Conservation (phyloP, 768 basidiomycete species). For the Lactarius quietus region DNA sequence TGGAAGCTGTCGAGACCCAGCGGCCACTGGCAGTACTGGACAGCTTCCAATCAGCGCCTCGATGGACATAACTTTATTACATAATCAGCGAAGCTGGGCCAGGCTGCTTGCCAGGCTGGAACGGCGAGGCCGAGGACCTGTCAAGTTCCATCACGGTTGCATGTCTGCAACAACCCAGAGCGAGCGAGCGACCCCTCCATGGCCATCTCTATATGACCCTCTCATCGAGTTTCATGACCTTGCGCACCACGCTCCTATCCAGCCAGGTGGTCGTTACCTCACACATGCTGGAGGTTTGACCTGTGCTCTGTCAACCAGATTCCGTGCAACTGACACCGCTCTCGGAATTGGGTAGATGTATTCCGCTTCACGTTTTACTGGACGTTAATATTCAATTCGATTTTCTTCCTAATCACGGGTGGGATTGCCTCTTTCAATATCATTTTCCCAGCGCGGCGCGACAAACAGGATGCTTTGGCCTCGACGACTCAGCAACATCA, state of each 20-base stretch:
- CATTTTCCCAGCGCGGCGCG: slow-evolving; percentile 20
- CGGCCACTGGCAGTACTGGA: too few relatives aligned
- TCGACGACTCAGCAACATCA: background rate
- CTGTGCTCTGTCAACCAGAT: background rate
- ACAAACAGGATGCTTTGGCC: background rate
- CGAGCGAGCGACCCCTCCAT: slow-evolving; percentile 13
- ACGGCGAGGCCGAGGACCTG: background rate
- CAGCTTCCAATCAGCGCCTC: too few relatives aligned
- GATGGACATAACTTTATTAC: background rate
- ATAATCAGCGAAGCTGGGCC: background rate
- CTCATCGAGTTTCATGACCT: slow-evolving; percentile 23
- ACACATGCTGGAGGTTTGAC: slow-evolving; percentile 13
- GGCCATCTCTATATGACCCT: slow-evolving; percentile 27
- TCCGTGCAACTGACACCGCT: slow-evolving; percentile 1
- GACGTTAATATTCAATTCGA: slow-evolving; percentile 24
- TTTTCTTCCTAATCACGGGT: slow-evolving; percentile 23
- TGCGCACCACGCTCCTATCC: slow-evolving; percentile 21
- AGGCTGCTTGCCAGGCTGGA: background rate
- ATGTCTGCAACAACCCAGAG: slow-evolving; percentile 6
- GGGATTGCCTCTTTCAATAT: slow-evolving; percentile 25
- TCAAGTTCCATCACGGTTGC: background rate
- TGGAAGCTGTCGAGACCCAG: background rate
- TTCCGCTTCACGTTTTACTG: slow-evolving; percentile 27
- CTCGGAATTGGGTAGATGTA: slow-evolving; percentile 17
- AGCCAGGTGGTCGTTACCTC: slow-evolving; percentile 22